Evolutionary conservation across 2,329 filamentous ascomycete genomes (phyloP), one percentile per base, ranked within the genome.

Genomic region (Nothomitra cinnamomea): DNA sequence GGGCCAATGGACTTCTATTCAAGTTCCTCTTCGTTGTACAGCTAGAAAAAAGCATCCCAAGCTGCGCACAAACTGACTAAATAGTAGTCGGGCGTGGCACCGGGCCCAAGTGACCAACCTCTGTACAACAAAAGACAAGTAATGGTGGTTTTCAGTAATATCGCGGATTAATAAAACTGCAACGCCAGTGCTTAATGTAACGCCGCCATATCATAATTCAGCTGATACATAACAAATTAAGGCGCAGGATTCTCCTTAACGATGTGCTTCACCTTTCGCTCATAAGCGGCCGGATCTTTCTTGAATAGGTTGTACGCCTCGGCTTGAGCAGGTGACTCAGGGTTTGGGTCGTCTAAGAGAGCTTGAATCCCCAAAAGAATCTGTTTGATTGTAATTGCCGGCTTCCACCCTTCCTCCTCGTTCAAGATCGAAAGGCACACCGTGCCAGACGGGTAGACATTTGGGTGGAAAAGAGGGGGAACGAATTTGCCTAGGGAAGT

Each of bases 371-470:
- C 92, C 1, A 96, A 77, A 4, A 96, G 78, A 58, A 98, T 96
- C 70, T 96, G 88, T 71, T 95, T 96, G 67, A 98, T 87, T 0
- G 92, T 98, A 63, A 98, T 98, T 5, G 92, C 90, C 1, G 92
- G 94, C 68, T 94, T 94, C 92, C 94, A 98, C 5, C 86, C 89
- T 67, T 98, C 92, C 62, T 98, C 92, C 67, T 98, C 94, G 70
- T 96, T 98, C 59, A 98, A 72, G 60, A 98, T 98, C 25, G 87
- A 95, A 21, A 98, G 77, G 65, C 92, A 98, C 57, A 98, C 92
- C 49, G 92, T 98, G 60, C 92, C 94, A 0, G 90, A 96, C 0
- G 92, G 92, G 66, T 98, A 98, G 60, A 98, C 92, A 67, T 98
- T 98, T 0, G 92, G 92, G 65, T 98, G 92, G 72, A 98, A 98